phyloP scores from a whole-genome alignment of 148 eudicot genomes.

The Nepenthes mirabilis region DNA sequence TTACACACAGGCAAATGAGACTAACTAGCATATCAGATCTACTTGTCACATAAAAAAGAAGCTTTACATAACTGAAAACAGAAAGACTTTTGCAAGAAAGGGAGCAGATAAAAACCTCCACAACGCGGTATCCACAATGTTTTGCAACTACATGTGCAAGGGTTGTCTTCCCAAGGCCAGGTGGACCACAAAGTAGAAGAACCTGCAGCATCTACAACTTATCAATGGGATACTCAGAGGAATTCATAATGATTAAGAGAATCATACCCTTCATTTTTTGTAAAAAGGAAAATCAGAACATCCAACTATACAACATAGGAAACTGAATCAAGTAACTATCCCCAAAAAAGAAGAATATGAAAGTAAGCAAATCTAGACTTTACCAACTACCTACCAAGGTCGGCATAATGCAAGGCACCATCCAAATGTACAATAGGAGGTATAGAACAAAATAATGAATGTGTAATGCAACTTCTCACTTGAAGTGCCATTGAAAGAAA shows the following conservation, averaged over 20 bases:
- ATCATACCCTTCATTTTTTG: not conserved
- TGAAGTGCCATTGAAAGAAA: too few relatives aligned
- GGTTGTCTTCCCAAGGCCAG: slow-evolving; percentile 96
- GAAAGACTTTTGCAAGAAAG: not conserved
- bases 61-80: not conserved
- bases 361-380: too few relatives aligned
- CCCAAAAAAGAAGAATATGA: too few relatives aligned
- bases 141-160: slow-evolving; percentile 95
- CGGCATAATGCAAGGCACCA: too few relatives aligned
- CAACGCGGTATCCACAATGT: slow-evolving; percentile 96
- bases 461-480: too few relatives aligned
- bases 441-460: too few relatives aligned
- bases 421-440: too few relatives aligned
- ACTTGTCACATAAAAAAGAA: not conserved
- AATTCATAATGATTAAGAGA: not conserved
- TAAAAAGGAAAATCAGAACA: not conserved
- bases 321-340: too few relatives aligned
- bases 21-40: not conserved
- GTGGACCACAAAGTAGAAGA: slow-evolving; percentile 94
- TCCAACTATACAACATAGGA: too few relatives aligned
- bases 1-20: not conserved
- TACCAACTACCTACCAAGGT: too few relatives aligned
- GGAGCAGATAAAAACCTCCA: slow-evolving; percentile 50
- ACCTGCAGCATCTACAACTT: slow-evolving; percentile 33
- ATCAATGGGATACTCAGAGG: not conserved